Conservation (phyloP, 176 grass and related monocot genomes). For the Raddia distichophylla region DNA sequence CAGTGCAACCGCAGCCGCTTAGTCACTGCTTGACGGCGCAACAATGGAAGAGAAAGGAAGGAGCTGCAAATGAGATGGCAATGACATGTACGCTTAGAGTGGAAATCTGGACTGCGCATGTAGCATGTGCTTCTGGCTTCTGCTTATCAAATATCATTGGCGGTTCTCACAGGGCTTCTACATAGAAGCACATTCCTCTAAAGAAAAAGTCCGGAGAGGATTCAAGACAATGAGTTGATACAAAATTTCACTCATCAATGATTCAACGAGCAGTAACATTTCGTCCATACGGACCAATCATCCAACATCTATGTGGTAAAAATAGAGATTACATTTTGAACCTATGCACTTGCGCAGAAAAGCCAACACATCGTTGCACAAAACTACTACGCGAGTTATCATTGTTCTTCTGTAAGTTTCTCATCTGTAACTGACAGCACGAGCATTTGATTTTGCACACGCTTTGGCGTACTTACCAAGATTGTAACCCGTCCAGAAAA, state of each 20-base stretch:
- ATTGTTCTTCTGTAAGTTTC: conserved; percentile 28
- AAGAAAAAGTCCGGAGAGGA: not conserved
- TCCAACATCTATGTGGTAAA: conserved; percentile 24
- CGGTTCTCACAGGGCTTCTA: too few relatives aligned
- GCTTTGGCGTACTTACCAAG: conserved; percentile 27
- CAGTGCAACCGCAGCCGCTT: too few relatives aligned
- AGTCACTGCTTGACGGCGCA: too few relatives aligned
- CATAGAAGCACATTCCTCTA: too few relatives aligned
- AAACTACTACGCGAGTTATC: conserved; percentile 29
- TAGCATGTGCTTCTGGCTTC: too few relatives aligned
- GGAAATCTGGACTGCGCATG: too few relatives aligned
- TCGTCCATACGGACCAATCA: not conserved
- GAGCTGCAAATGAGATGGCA: too few relatives aligned
- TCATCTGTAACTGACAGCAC: conserved; percentile 22
- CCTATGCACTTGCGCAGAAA: conserved; percentile 36
- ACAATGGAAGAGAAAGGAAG: too few relatives aligned
- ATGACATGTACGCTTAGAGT: too few relatives aligned
- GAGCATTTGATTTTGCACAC: conserved; percentile 19
- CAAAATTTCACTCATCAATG: conserved; percentile 19
- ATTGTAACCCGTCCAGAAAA: conserved; percentile 30
- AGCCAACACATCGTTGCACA: conserved; percentile 18
- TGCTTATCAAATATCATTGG: too few relatives aligned
- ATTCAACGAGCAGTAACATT: not conserved
- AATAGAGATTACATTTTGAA: conserved; percentile 32
- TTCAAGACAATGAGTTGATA: not conserved